Base-by-base conservation (phyloP, 2,329 filamentous ascomycete species). In the Neobulgaria alba region DNA sequence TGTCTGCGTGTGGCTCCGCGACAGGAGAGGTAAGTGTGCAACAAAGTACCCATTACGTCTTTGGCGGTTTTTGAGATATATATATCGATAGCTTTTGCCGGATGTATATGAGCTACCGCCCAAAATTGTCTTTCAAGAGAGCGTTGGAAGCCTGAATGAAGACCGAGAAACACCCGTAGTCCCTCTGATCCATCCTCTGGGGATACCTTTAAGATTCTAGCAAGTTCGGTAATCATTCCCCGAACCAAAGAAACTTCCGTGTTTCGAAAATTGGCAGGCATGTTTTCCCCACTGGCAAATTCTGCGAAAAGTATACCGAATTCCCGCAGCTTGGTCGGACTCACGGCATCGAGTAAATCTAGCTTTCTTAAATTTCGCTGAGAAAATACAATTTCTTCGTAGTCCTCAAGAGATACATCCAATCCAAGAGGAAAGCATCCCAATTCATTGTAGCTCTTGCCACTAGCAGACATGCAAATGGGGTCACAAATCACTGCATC, bases 371-470 rank as follows among this genome's bases (percentile, higher is more conserved):
- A 56, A 12, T 62, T 63, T 40, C 58, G 54, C 48, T 72, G 68
- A 3, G 65, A 64, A 35, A 63, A 57, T 19, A 68, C 57, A 14
- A 72, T 57, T 32, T 68, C 63, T 1, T 61, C 56, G 42, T 70
- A 72, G 3, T 63, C 59, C 21, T 61, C 54, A n/a, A 57, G 47
- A 1, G 62, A 58, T 5, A 62, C 57, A 32, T 67, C 61, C 2
- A 66, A 60, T 3, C 69, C 67, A 2, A 71, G 50, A 20, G 68
- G 68, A 42, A 69, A 70, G 45, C 68, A 70, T 14, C 67, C 67
- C 20, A 68, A 54, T 10, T 56, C 50, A 20, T 59, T 61, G 42
- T 62, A 65, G 12, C 60, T 57, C n/a, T 56, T 43, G 2, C 65
- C 65, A 5, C 50, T 49, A 35, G 57, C 52, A 3, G 66, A 65